Conservation (phyloP, 305 asterid species). For the Fraxinus sp. region DNA sequence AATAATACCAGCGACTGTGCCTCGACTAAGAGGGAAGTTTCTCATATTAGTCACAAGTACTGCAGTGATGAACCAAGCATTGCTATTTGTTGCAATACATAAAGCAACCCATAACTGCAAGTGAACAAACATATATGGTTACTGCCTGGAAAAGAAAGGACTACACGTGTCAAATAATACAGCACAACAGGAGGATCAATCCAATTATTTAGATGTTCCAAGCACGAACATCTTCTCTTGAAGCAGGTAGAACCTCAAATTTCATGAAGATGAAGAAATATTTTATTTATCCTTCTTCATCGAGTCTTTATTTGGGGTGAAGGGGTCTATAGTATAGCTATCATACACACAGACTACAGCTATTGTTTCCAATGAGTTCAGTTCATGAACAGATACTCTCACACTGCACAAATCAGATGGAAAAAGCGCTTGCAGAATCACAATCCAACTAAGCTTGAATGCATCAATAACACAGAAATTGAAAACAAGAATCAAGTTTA, state of each 20-base stretch:
- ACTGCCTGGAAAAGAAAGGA: neutral
- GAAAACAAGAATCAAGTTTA: neutral
- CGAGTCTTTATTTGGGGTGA: neutral
- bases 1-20: slow-evolving; percentile 66
- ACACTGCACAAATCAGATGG: neutral
- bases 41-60: slow-evolving; percentile 74
- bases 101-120: slow-evolving; percentile 65
- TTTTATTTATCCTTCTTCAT: neutral
- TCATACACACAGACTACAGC: neutral
- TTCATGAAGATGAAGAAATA: neutral
- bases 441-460: neutral
- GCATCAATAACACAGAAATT: neutral
- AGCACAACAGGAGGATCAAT: neutral
- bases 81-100: slow-evolving; percentile 57
- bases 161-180: neutral
- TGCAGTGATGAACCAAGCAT: slow-evolving; percentile 67
- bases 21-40: slow-evolving; percentile 68
- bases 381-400: neutral
- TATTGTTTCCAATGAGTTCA: neutral
- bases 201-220: neutral
- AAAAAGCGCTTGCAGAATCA: neutral
- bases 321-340: neutral
- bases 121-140: slow-evolving; percentile 12
- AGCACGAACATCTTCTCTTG: neutral
- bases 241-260: neutral